These are phyloP conservation scores for Aspergillus cejpii DNA, from an alignment of 2,329 filamentous ascomycete species.

Conservation along the genomic window DNA sequence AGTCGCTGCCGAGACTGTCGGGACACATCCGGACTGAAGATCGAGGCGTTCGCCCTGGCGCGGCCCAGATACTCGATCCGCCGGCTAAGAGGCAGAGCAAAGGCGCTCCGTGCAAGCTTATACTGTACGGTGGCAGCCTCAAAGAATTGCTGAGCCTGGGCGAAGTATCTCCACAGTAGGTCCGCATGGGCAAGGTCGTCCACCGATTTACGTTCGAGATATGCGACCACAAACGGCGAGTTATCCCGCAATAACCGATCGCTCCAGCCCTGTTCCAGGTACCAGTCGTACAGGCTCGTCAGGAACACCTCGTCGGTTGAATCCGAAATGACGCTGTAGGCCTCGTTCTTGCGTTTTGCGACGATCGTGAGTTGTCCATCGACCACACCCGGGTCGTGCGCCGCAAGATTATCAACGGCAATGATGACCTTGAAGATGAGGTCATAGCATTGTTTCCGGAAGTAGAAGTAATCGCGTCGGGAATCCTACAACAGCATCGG, in stretches of 20 bases:
- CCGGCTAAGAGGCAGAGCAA: conserved; percentile 70
- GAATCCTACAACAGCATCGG: conserved; percentile 54
- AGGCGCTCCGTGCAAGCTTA: conserved; percentile 74
- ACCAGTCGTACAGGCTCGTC: conserved; percentile 97
- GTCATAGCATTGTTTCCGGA: conserved; percentile 72
- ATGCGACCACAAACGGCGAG: conserved; percentile 78
- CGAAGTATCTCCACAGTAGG: conserved; percentile 86
- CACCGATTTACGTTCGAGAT: conserved; percentile 68
- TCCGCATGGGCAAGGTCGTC: conserved; percentile 74
- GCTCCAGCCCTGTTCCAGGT: conserved; percentile 74
- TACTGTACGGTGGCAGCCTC: conserved; percentile 83
- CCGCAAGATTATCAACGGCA: conserved; percentile 66
- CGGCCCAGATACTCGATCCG: conserved; percentile 84
- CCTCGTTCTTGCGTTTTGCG: conserved; percentile 74
- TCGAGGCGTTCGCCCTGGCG: conserved; percentile 87
- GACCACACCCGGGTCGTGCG: conserved; percentile 61
- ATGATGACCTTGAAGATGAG: conserved; percentile 78
- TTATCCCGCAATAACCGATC: conserved; percentile 79
- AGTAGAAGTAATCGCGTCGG: conserved; percentile 60
- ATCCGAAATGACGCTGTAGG: conserved; percentile 80
- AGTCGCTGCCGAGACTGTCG: conserved; percentile 78
- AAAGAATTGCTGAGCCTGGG: conserved; percentile 73
- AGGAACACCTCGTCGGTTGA: conserved; percentile 93
- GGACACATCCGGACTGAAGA: conserved; percentile 67
- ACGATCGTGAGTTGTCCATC: conserved; percentile 73